phyloP scores from a whole-genome alignment of 106 monocot genomes.

The Alisma plantagoaquatica region DNA sequence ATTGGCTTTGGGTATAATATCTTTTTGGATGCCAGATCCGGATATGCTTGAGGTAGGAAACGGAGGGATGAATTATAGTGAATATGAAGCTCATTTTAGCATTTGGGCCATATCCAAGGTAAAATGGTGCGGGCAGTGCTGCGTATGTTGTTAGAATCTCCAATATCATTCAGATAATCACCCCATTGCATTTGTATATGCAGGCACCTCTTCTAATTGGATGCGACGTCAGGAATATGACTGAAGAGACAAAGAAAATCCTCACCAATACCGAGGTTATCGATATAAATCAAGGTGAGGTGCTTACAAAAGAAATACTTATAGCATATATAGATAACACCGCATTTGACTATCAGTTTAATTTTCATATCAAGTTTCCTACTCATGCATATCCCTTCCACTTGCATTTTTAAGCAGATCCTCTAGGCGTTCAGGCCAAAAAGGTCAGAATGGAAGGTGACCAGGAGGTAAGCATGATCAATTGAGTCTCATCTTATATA shows the following conservation, averaged over 20 bases:
- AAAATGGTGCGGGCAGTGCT: too few relatives aligned
- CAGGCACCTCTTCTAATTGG: slow-evolving; percentile 79
- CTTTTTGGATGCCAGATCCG: too few relatives aligned
- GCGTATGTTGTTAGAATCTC: too few relatives aligned
- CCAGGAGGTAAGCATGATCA: slow-evolving; percentile 26
- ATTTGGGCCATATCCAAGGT: slow-evolving; percentile 90
- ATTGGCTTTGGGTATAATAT: too few relatives aligned
- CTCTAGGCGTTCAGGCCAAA: slow-evolving; percentile 62
- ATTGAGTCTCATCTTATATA: not conserved
- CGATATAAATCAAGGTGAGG: slow-evolving; percentile 68
- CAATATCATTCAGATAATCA: too few relatives aligned
- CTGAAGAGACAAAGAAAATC: slow-evolving; percentile 42
- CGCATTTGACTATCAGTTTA: too few relatives aligned
- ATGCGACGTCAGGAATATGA: slow-evolving; percentile 56
- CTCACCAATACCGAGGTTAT: slow-evolving; percentile 53
- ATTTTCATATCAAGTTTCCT: too few relatives aligned
- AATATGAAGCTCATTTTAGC: slow-evolving; percentile 80
- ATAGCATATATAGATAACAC: too few relatives aligned
- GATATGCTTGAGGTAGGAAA: slow-evolving; percentile 95
- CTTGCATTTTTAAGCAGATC: too few relatives aligned
- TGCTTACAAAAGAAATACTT: too few relatives aligned
- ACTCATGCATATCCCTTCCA: too few relatives aligned
- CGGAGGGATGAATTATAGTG: slow-evolving; percentile 73
- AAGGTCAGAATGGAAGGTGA: slow-evolving; percentile 68
- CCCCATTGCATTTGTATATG: too few relatives aligned